These are phyloP conservation scores for Erysimum cheiri DNA, from an alignment of 441 rosid species.

Conservation along the genomic window DNA sequence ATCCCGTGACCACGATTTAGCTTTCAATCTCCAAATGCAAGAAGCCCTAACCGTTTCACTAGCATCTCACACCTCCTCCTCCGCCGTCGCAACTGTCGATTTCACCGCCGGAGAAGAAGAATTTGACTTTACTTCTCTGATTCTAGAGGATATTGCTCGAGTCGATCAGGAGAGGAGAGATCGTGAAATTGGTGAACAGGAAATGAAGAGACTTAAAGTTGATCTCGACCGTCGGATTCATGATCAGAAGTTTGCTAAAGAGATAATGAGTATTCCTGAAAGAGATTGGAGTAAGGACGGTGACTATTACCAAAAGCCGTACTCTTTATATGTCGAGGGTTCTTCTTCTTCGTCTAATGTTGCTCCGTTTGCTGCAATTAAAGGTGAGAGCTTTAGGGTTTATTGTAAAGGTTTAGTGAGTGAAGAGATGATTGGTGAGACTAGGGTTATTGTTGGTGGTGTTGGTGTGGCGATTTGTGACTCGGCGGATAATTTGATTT, in stretches of 20 bases:
- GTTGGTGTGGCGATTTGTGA: constrained; percentile 81
- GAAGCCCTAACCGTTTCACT: constrained; percentile 75
- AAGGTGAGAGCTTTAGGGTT: constrained; percentile 46
- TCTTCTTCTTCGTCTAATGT: constrained; percentile 17
- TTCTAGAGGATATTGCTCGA: constrained; percentile 56
- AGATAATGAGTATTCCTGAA: constrained; percentile 58
- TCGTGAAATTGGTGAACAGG: constrained; percentile 45
- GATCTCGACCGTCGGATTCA: constrained; percentile 65
- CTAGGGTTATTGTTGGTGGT: constrained; percentile 50
- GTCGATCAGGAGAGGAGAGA: constrained; percentile 56
- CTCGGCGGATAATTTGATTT: constrained; percentile 52
- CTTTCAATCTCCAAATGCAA: constrained; percentile 76
- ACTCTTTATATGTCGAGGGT: constrained; percentile 26
- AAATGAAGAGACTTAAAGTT: constrained; percentile 46
- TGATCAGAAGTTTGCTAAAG: constrained; percentile 67
- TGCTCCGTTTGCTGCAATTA: not conserved
- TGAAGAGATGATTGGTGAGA: constrained; percentile 52
- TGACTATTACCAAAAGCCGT: constrained; percentile 59
- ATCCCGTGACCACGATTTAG: constrained; percentile 61
- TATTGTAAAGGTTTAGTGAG: constrained; percentile 74
- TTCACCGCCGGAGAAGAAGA: constrained; percentile 16
- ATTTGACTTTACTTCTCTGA: constrained; percentile 39
- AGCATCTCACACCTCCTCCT: constrained; percentile 46
- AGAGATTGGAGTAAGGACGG: constrained; percentile 62
- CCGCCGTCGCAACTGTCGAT: constrained; percentile 47